Base-by-base conservation (phyloP, 257 asterid species). In the Primulina tabacum region DNA sequence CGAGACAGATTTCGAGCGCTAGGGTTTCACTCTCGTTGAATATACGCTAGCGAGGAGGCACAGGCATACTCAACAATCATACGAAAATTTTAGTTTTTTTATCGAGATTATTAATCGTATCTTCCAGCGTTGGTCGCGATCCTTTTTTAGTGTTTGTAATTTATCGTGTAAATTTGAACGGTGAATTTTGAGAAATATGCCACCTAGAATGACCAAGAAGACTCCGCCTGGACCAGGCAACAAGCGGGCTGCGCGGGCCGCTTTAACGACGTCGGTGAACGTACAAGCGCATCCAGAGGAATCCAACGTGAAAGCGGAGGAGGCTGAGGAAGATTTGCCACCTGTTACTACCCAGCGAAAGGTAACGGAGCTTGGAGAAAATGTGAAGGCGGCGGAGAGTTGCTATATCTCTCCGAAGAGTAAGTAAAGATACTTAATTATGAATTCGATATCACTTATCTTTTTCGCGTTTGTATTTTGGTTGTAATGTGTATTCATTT, bases 201-300 rank as follows among this genome's bases (percentile, higher is more conserved):
- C 96, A 52, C 98, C 96, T 17, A 84, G 81, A 74, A 32, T 68
- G 71, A 78, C 79, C 67, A 93, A 83, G 86, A 90, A 77, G 78
- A 79, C 87, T 63, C 84, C 90, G 65, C 77, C 86, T 40, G 97
- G 97, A 26, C 96, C 95, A 64, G 95, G 95, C 30, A 76, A 84
- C 70, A 88, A 79, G 88, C 80, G 92, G 67, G 83, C 80, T 63
- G 70, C 78, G 29, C 85, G 97, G 40, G 90, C 81, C 2, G 73
- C 81, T 71, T 68, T 74, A 76, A 67, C 81, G 78, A 59, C 60
- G 72, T 52, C 76, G 57, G 21, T 37, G 68, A 80, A 71, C 60
- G 72, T 70, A 7, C 79, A 60, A 76, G 71, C 62, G 18, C 73
- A 38, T 10, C 34, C 66, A 2, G 86, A 72, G 75, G 86, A 77